Evolutionary conservation across 805 yeast species (phyloP).

Genomic region (Candida stauntonica): DNA sequence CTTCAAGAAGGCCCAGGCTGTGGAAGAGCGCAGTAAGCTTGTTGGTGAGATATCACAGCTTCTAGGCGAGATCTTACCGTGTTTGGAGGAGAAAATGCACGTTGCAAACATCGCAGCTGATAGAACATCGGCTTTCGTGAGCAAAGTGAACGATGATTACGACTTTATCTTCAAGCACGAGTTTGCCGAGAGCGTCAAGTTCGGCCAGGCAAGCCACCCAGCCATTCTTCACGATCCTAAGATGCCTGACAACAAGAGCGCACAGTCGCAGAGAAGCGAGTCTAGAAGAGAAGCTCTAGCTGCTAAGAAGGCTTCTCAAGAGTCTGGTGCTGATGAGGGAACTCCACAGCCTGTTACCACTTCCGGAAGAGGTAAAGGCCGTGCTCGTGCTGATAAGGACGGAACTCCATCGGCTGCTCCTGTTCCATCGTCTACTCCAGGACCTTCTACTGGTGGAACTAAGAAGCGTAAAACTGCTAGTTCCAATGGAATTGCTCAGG

Average conservation of each 20-base stretch:
- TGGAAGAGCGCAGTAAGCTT: slow-evolving; percentile 24
- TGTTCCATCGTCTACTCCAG: slow-evolving; percentile 18
- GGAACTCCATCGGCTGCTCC: slow-evolving; percentile 14
- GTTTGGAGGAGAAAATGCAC: slow-evolving; percentile 95
- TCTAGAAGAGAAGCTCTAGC: slow-evolving; percentile 90
- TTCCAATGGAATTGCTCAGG: background rate
- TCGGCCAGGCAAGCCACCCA: slow-evolving; percentile 83
- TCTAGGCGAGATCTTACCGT: slow-evolving; percentile 74
- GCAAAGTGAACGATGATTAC: slow-evolving; percentile 75
- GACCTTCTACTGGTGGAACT: background rate
- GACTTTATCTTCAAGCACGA: slow-evolving; percentile 71
- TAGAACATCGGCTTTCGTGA: slow-evolving; percentile 59
- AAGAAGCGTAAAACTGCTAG: slow-evolving; percentile 25
- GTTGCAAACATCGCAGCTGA: slow-evolving; percentile 91
- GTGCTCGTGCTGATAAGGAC: slow-evolving; percentile 22
- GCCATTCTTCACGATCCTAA: slow-evolving; percentile 70
- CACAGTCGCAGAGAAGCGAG: slow-evolving; percentile 76
- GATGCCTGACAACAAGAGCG: slow-evolving; percentile 49
- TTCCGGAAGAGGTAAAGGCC: slow-evolving; percentile 17
- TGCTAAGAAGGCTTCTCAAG: slow-evolving; percentile 63
- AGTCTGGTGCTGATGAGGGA: slow-evolving; percentile 2
- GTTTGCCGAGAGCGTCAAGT: slow-evolving; percentile 72
- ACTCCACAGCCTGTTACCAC: slow-evolving; percentile 1
- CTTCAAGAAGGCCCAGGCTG: slow-evolving; percentile 32
- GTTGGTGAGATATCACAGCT: slow-evolving; percentile 35